Evolutionary conservation across 2,329 filamentous ascomycete species (phyloP).

Genomic region (Zalaria obscura): DNA sequence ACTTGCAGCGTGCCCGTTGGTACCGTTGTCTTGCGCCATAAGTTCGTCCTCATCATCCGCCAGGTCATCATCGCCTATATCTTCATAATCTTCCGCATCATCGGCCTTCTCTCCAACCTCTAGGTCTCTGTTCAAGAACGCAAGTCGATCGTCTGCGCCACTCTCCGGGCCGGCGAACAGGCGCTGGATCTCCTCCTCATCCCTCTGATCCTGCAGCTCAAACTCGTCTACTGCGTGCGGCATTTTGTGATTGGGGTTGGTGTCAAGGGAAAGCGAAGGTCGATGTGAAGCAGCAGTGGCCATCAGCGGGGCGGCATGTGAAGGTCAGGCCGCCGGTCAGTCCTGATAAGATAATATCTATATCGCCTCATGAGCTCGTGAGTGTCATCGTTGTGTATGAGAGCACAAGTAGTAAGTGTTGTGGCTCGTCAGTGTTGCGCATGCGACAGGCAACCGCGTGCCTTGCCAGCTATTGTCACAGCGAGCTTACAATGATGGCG

Average conservation of each 20-base stretch:
- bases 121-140: slow-evolving; percentile 17
- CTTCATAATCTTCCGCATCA: slow-evolving; percentile 80
- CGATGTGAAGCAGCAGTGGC: neutral
- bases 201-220: slow-evolving; percentile 9
- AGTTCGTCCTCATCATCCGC: slow-evolving; percentile 56
- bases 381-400: no score
- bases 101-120: slow-evolving; percentile 64
- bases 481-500: no score
- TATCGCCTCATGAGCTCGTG: no score
- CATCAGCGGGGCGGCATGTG: neutral
- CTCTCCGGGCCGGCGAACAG: slow-evolving; percentile 14
- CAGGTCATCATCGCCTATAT: slow-evolving; percentile 80
- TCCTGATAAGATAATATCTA: no score
- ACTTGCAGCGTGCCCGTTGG: neutral
- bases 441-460: no score
- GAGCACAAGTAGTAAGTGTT: no score
- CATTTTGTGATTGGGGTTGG: slow-evolving; percentile 12
- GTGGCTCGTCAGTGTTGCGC: no score
- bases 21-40: slow-evolving; percentile 3
- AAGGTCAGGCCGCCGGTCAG: slow-evolving; percentile 1
- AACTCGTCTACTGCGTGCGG: slow-evolving; percentile 21
- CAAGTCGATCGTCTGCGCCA: slow-evolving; percentile 13
- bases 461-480: no score
- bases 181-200: slow-evolving; percentile 15
- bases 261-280: neutral